Conservation (phyloP, 148 eudicot genomes). For the Chenopodium formosanum region DNA sequence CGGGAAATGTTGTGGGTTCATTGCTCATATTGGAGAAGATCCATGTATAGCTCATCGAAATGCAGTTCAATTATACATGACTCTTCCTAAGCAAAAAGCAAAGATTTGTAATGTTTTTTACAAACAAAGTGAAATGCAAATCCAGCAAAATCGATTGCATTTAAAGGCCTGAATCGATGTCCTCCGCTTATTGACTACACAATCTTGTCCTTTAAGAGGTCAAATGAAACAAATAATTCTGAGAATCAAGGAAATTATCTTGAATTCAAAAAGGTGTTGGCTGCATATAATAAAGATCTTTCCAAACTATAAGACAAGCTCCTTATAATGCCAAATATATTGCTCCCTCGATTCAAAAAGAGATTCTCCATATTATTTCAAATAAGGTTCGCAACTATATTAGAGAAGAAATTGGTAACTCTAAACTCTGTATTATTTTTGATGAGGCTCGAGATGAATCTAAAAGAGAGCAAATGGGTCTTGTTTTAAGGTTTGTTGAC, state of each 20-base stretch:
- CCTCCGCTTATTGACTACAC: not conserved
- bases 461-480: constrained; percentile 15
- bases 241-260: not conserved
- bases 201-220: constrained; percentile 21
- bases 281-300: no score
- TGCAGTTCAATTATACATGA: not conserved
- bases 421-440: constrained; percentile 12
- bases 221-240: not conserved
- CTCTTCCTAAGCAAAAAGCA: not conserved
- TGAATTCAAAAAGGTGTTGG: not conserved
- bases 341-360: not conserved
- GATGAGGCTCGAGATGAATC: constrained; percentile 17
- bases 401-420: constrained; percentile 6
- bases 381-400: not conserved
- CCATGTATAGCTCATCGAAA: not conserved
- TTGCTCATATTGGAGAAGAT: constrained; percentile 7
- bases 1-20: constrained; percentile 8
- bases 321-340: no score
- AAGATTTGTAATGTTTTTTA: not conserved
- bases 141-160: constrained; percentile 13
- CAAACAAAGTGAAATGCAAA: constrained; percentile 1
- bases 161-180: not conserved
- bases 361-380: constrained; percentile 5
- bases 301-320: no score
- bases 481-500: not conserved